Base-by-base conservation (phyloP, 2,329 filamentous ascomycete genomes). In the Penicillium hordei region DNA sequence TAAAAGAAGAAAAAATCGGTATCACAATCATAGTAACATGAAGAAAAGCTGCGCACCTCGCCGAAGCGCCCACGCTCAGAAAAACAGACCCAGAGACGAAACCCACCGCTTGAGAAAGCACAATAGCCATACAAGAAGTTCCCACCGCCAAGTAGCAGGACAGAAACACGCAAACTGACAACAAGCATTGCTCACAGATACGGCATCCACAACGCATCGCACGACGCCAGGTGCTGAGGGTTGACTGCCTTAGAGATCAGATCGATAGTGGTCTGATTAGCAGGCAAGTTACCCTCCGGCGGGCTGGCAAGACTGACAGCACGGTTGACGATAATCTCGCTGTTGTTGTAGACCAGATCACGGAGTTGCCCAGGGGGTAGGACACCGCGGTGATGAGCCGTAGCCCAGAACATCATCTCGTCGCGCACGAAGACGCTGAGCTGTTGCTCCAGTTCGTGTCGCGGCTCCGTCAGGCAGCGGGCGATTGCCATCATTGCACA, bases 381-480 rank as follows among this genome's bases (percentile, higher is more conserved):
- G 27, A 77, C 74, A 6, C 79, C 75, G 45, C 91, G 86, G 71
- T 96, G 90, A 61, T 86, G 83, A 63, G 87, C 89, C 3, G 90
- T 95, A 67, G 93, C 93, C 94, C 94, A 99, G 78, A 93, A 95
- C 64, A 93, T 93, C 84, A 99, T 95, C 77, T 99, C 94, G 70
- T 99, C 94, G 7, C 94, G 87, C 61, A 99, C 94, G 74, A 97
- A 97, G 58, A 99, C 85, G 56, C 89, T 91, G 49, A 99, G 84
- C 59, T 95, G 91, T 75, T 97, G 93, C 72, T 96, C 94, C n/a
- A 99, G 84, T 75, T 97, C 93, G 68, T 78, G 74, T 17, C 76
- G 75, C 27, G 93, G 91, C 70, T 97, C 93, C 13, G 93, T 95
- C 60, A 99, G 83, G 76, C 91, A 96, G 46, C 94, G 87, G 7